Evolutionary conservation across 768 basidiomycete genomes (phyloP).

Genomic region (Tulasnella sp.): DNA sequence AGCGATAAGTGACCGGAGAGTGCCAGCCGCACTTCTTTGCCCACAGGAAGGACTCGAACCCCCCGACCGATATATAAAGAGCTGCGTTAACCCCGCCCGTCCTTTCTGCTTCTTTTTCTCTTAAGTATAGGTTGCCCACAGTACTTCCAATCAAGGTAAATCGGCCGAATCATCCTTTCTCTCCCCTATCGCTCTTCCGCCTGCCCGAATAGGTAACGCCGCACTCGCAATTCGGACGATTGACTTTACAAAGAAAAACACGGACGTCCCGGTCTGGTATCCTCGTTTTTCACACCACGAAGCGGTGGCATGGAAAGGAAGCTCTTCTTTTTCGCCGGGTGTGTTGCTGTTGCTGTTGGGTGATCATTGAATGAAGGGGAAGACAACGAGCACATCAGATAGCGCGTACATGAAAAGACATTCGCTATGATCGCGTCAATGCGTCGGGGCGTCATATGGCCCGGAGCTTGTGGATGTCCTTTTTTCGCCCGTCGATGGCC

Average conservation of each 20-base stretch:
- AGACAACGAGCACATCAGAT: too few relatives aligned
- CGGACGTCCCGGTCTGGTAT: not conserved
- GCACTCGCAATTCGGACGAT: not conserved
- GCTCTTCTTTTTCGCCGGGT: not conserved
- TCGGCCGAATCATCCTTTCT: not conserved
- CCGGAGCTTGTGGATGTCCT: not conserved
- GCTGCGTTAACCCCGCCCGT: not conserved
- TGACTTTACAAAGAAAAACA: too few relatives aligned
- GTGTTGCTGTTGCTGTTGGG: not conserved
- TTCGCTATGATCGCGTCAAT: not conserved
- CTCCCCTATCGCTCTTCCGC: not conserved
- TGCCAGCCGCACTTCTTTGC: not conserved
- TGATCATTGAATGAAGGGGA: not conserved
- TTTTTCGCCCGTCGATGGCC: not conserved
- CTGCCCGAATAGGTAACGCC: not conserved
- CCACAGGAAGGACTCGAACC: not conserved
- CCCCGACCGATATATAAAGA: not conserved
- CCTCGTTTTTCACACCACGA: not conserved
- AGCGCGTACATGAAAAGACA: too few relatives aligned
- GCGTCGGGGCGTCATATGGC: not conserved
- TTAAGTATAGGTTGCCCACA: not conserved
- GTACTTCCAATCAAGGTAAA: not conserved
- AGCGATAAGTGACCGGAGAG: not conserved
- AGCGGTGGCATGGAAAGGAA: not conserved
- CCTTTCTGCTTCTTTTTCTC: not conserved